Evolutionary conservation across 805 yeast species (phyloP), one percentile per base, ranked within the genome.

Genomic region (Wickerhamiella brachini): DNA sequence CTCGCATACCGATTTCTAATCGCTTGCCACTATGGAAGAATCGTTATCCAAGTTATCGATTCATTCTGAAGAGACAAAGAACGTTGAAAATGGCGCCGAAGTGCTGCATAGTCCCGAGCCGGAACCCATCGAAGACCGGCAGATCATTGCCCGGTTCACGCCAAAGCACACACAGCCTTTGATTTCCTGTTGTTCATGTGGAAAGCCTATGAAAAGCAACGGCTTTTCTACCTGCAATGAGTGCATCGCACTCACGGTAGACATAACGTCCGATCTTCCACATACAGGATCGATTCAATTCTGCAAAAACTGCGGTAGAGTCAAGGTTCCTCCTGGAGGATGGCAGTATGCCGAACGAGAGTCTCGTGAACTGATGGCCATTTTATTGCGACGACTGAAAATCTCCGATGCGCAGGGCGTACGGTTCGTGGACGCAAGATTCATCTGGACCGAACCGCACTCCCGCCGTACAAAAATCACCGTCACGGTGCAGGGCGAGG

Each of bases 361-460:
- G 69, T 81, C 90, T 37, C 73, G 95, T 68, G 96, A 89, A 65
- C 71, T 90, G 49, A 70, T 89, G 58, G 95, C 95, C 2, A 70
- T 87, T 42, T 86, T 95, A 72, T 72, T 89, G 56, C 80, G 90
- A 68, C 79, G 90, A 64, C 73, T 89, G 60, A 86, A 83, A 63
- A 95, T 96, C 53, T 71, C 87, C 60, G 85, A 78, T 57, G 21
- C 52, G 8, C n/a, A 41, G 9, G 84, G 85, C 62, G 93, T 88
- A 45, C 74, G 96, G 60, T 72, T 93, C 54, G 80, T 87, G 43
- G 97, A 93, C 70, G 99, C 98, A 2, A 78, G 89, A 5, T 93
- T 89, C 61, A 79, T 94, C 55, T 93, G 99, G 99, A 93, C 99
- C 0, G 99, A 93, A 71, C 98, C 99, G 2, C 99, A 93, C 68